A percentile compares a stretch with the other conserved stretches of the same genome.
Conservation (phyloP, 2,329 filamentous ascomycete genomes). For the Sclerotinia subarctica region DNA sequence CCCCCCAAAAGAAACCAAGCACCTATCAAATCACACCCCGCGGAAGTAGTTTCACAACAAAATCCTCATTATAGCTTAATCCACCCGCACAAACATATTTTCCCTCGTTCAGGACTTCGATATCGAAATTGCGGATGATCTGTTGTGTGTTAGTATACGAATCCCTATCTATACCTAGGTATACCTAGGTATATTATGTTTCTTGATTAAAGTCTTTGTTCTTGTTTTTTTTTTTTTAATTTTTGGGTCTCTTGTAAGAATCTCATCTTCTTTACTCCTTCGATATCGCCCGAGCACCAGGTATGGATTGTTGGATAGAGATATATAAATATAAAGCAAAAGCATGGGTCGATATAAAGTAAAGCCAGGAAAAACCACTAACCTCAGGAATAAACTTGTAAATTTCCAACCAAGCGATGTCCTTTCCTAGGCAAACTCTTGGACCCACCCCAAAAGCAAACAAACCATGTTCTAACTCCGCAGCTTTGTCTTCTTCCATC, state of each 20-base stretch:
- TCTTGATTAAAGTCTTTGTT: background rate
- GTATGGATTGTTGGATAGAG: too few species aligned
- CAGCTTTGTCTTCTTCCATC: conserved; percentile 38
- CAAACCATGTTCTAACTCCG: conserved; percentile 24
- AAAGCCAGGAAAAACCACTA: background rate
- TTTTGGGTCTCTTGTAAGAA: too few species aligned
- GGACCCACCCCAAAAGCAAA: conserved; percentile 31
- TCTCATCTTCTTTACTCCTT: too few species aligned
- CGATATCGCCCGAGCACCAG: too few species aligned
- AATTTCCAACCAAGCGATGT: conserved; percentile 33
- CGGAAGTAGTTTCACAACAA: conserved; percentile 21
- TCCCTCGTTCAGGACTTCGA: conserved; percentile 26
- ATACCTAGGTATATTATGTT: too few species aligned
- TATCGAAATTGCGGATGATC: conserved; percentile 25
- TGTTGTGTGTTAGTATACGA: background rate
- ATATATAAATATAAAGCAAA: too few species aligned
- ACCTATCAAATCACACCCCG: background rate
- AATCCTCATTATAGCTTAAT: conserved; percentile 27
- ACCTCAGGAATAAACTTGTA: conserved; percentile 31
- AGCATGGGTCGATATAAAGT: too few species aligned
- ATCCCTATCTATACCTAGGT: too few species aligned
- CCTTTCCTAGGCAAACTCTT: conserved; percentile 32
- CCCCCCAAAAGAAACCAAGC: too few species aligned
- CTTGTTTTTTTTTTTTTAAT: background rate
- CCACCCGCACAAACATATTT: conserved; percentile 29